Conservation (phyloP, 306 rosid species). For the Leucaena leucocephala region DNA sequence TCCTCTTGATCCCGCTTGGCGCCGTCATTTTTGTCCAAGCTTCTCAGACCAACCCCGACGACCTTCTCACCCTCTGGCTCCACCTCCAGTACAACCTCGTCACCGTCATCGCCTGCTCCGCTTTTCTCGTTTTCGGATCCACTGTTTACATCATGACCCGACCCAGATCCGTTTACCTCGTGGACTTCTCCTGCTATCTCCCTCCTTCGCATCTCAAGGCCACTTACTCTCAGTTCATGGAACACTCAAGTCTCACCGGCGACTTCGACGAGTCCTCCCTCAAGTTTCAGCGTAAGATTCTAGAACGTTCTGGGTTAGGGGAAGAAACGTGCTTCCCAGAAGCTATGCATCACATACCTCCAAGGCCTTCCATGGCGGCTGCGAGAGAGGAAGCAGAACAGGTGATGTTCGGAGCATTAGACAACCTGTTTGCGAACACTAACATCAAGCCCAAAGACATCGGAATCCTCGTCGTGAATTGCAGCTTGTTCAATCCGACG, state of each 20-base stretch:
- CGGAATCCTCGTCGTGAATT: constrained; percentile 68
- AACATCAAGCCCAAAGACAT: constrained; percentile 47
- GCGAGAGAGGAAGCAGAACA: constrained; percentile 63
- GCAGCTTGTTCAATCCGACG: constrained; percentile 70
- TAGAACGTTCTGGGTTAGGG: constrained; percentile 58
- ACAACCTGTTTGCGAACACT: constrained; percentile 46
- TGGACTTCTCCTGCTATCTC: constrained; percentile 55
- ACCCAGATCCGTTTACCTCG: constrained; percentile 57
- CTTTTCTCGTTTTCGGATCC: constrained; percentile 40
- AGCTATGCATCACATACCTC: constrained; percentile 55
- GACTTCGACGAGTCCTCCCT: constrained; percentile 55
- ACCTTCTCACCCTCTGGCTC: constrained; percentile 49
- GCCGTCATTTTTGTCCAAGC: constrained; percentile 41
- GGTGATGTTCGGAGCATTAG: constrained; percentile 62
- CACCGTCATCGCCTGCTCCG: constrained; percentile 37
- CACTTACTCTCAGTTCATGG: constrained; percentile 39
- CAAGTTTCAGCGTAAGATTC: constrained; percentile 57
- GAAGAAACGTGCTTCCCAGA: constrained; percentile 59
- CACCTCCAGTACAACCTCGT: constrained; percentile 52
- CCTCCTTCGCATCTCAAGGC: constrained; percentile 43
- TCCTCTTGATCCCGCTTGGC: constrained; percentile 49
- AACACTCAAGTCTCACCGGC: constrained; percentile 56
- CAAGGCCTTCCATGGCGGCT: constrained; percentile 48
- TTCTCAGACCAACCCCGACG: constrained; percentile 39
- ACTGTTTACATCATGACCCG: constrained; percentile 54